A percentile compares a stretch with the other conserved stretches of the same genome.
Conservation (phyloP, 1,284 basidiomycete species). For the Jaminaea rosea region DNA sequence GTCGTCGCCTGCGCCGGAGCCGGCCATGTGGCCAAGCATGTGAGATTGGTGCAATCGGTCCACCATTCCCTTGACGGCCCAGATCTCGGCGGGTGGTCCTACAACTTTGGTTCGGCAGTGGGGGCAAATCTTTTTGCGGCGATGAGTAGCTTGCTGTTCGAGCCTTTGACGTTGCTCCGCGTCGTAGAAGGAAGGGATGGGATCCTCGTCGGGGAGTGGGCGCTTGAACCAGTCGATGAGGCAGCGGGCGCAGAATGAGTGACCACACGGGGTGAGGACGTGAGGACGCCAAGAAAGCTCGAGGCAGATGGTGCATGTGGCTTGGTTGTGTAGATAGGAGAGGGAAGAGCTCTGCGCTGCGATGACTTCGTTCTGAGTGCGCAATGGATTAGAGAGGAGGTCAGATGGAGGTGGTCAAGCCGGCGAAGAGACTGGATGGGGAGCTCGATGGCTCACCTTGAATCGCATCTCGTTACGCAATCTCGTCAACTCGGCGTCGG, state of each 20-base stretch:
- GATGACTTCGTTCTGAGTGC: conserved; percentile 5
- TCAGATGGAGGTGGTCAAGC: neutral
- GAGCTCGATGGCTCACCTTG: neutral
- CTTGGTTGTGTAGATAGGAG: conserved; percentile 16
- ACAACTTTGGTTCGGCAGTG: conserved; percentile 33
- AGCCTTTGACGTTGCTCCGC: conserved; percentile 5
- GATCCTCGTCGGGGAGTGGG: conserved; percentile 18
- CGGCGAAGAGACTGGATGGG: neutral
- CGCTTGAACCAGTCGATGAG: conserved; percentile 38
- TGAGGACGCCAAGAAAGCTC: conserved; percentile 32
- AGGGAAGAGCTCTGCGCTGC: conserved; percentile 15
- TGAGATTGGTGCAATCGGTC: conserved; percentile 17
- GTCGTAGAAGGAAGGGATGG: conserved; percentile 11
- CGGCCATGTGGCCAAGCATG: conserved; percentile 10
- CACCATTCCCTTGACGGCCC: conserved; percentile 29
- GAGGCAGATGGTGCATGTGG: conserved; percentile 30
- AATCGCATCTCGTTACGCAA: neutral
- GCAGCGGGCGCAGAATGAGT: conserved; percentile 40
- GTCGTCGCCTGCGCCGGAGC: neutral
- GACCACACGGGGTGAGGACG: conserved; percentile 38
- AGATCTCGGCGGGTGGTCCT: conserved; percentile 35
- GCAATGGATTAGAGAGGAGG: neutral
- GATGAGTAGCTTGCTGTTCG: conserved; percentile 15
- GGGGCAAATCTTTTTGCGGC: conserved; percentile 39
- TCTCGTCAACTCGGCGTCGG: neutral